Evolutionary conservation across 2,329 filamentous ascomycete genomes (phyloP), one percentile per base, ranked within the genome.

Genomic region (Beauveria australis): DNA sequence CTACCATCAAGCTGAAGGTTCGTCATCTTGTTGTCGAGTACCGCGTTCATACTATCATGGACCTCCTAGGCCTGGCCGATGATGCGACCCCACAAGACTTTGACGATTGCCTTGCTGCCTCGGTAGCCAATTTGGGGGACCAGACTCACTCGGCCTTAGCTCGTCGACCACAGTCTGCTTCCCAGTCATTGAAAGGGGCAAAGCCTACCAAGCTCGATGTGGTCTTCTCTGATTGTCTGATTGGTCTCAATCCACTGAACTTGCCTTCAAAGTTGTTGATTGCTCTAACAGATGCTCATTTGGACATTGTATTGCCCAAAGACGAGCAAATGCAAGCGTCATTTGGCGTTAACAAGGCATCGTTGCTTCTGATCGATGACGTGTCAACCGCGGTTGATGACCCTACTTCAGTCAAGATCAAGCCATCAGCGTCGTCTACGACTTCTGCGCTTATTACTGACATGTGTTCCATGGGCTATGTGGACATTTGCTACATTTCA

Each of bases 1-100:
- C 95, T 0, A 86, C 91, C 7, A 79, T 97, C 65, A 96, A 95
- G 71, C 73, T 97, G 61, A 95, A 96, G 70, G 76, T 97, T 47
- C 89, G 89, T 72, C 92, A 96, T 63, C 67, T 96, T 5, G 88
- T 86, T 62, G 73, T 91, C n/a, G 95, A 99, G 70, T 99, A 99
- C 71, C 88, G 88, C 18, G 89, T 97, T 4, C 83, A 90, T 0
- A 91, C 89, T 0, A 73, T 97, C 0, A 88, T 96, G 79, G 90
- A 91, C 57, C 73, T 96, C 5, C 80, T 96, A 7, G 88, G 85
- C 0, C 79, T 95, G 2, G 79, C 81, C 16, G 83, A 87, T 18
- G 83, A 89, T 65, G 80, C 84, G 5, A 88, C 85, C 1, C 80
- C 84, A 0, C 86, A 92, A 63, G 89, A 92, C 44, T 81, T 94